Evolutionary conservation across 306 rosid species (phyloP), one percentile per base, ranked within the genome.

Genomic region (Luffa acutangula): DNA sequence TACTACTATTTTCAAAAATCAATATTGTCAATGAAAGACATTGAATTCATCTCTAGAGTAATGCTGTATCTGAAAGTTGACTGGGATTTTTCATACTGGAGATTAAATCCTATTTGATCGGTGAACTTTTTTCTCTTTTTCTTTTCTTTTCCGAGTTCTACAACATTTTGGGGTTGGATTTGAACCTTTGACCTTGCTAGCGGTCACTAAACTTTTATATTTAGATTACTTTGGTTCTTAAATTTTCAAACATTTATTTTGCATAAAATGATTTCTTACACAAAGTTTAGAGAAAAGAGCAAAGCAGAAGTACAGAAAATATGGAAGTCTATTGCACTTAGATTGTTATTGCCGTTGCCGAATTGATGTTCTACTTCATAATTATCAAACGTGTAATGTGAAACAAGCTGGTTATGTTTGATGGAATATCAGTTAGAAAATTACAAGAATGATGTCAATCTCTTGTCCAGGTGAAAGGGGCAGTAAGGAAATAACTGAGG

Each of bases 401-500:
- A 39, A 77, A 77, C 31, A 57, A 54, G 36, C 37, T 74, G 39
- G n/a, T 21, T 49, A 21, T 73, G 77, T 20, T 76, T 33, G 42
- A 18, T 64, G 33, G 75, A 41, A 41, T 10, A 67, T 9, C 75
- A 67, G 34, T 67, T 39, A 17, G 45, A 36, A 64, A 17, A 56
- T 56, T 9, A 21, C 10, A 37, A 41, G 2, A 41, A 17, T 66
- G 13, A 15, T 78, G 4, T n/a, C 18, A 37, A 49, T 45, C 36
- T 78, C 5, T 63, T 49, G 39, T 65, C 11, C 75, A 64, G 81
- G 62, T 74, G 78, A 34, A 52, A 53, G 45, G 52, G 72, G 17
- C 56, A 25, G 57, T 48, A 45, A 57, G 80, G 45, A 36, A 69
- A 91, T 90, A 92, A 92, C 90, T 3, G 98, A 91, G 63, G 92